Conservation (phyloP, 768 basidiomycete species). For the Lactarius indigo region DNA sequence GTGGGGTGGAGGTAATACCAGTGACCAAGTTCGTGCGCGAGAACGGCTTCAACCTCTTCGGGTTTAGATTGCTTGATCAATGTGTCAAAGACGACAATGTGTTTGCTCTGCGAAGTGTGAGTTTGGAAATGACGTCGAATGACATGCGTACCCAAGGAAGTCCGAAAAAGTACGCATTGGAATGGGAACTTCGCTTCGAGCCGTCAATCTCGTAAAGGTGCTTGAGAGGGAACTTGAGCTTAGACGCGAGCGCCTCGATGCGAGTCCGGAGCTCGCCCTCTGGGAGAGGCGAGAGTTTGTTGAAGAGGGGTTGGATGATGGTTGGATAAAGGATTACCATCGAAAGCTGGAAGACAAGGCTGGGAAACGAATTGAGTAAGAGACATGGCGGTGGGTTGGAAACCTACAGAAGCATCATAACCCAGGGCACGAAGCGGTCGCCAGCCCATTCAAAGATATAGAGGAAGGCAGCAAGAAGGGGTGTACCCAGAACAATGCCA, state of each 20-base stretch:
- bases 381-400: neutral
- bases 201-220: constrained; percentile 97
- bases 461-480: constrained; percentile 84
- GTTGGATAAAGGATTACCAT: constrained; percentile 83
- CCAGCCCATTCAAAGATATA: constrained; percentile 93
- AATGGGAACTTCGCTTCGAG: constrained; percentile 91
- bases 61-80: constrained; percentile 88
- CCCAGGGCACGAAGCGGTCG: constrained; percentile 85
- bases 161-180: constrained; percentile 98
- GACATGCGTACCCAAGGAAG: constrained; percentile 72
- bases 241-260: constrained; percentile 72
- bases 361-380: constrained; percentile 31
- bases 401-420: constrained; percentile 88
- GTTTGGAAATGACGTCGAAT: neutral
- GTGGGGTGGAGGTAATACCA: constrained; percentile 92
- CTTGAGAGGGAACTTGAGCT: constrained; percentile 90
- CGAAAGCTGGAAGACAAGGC: constrained; percentile 76
- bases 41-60: constrained; percentile 95
- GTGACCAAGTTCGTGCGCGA: constrained; percentile 95
- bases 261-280: constrained; percentile 72
- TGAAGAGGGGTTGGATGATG: constrained; percentile 93
- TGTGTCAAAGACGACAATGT: constrained; percentile 97
- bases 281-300: constrained; percentile 87
- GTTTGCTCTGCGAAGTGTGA: constrained; percentile 63
- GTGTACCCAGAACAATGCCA: constrained; percentile 69